Base-by-base conservation (phyloP, 148 eudicot species). In the Rhododendron ovatum region DNA sequence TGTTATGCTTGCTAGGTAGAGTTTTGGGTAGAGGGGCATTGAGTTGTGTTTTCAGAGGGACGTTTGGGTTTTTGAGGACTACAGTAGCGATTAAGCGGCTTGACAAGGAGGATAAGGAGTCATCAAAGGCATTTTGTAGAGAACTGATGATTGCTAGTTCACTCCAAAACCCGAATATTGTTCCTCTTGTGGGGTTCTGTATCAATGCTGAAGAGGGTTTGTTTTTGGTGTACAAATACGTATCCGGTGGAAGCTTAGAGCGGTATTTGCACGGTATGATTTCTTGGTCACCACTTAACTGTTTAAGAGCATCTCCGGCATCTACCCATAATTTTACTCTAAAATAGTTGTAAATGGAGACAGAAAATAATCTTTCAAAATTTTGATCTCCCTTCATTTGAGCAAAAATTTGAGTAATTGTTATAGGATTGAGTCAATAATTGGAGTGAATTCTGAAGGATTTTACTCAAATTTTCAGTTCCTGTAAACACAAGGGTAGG, bases 1-100 rank as follows among this genome's bases (percentile, higher is more conserved):
- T 26, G 20, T 77, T 75, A 78, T 81, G 51, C 30, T 91, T 92
- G 22, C 15, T 90, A 98, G 99, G 94, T 55, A 93, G 98, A 89
- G 98, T 95, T 33, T 86, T 98, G 96, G 99, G 99, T 22, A 98
- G 98, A 95, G 99, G 99, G 81, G 99, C 98, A 85, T 86, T 94
- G 89, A 95, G 99, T 90, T 98, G 86, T 91, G 99, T 98, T 37
- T 98, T 93, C 88, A 81, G 96, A 87, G 98, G 98, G 48, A 91
- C 90, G 88, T 90, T 97, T 84, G 98, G 99, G 61, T 86, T 91
- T 78, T 85, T 95, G 81, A 97, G 96, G 86, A 93, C 96, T 13
- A 90, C 94, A 9, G 96, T 95, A 61, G 99, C 99, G 5, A 92
- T 97, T 82, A 97, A 97, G 95, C 87, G 93, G 85, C 85, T 97